Evolutionary conservation across 2,329 filamentous ascomycete species (phyloP), one percentile per base, ranked within the genome.

Genomic region (Thermomyces lanuginosus): DNA sequence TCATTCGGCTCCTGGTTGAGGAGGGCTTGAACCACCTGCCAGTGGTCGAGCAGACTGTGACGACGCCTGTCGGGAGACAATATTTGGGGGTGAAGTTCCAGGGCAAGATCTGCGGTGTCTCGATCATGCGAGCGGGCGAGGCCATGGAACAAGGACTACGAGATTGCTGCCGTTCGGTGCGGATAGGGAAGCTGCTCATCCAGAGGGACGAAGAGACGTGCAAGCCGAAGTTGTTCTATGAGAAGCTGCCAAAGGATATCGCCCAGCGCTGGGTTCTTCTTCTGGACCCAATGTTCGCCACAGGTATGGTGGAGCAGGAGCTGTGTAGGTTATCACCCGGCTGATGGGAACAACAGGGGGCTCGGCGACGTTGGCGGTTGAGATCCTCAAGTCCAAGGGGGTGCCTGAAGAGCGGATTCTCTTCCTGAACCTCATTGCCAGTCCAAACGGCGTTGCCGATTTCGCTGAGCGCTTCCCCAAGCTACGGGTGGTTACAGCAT

Each of bases 201-300:
- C 89, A 98, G 58, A 66, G 89, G 30, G 89, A 98, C 43, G 89
- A 98, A 56, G 89, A 95, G 58, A 95, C 89, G 1, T 69, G 76
- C 28, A 70, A 76, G 60, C 89, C 89, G 8, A 89, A 83, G 53
- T 66, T 98, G 7, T 98, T 95, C 56, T 98, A 95, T 56, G 86
- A 95, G 45, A 98, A 98, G 61, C 67, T 98, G 19, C 89, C 89
- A 5, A 76, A 82, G 48, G 89, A 98, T 49, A 93, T 98, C 51
- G 71, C 78, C 13, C 69, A 86, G 29, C 66, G 89, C 51, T 98
- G 89, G 84, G 86, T 93, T 18, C 61, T 98, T 33, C 63, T 98
- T 22, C 60, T 98, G 23, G 89, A 98, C 49, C 89, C 89, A n/a
- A 98, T 98, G 89, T 84, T 98, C 57, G 89, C 89, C 31, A 98